phyloP scores from a whole-genome alignment of 345 rosid species.

The Melastoma malabathricum region DNA sequence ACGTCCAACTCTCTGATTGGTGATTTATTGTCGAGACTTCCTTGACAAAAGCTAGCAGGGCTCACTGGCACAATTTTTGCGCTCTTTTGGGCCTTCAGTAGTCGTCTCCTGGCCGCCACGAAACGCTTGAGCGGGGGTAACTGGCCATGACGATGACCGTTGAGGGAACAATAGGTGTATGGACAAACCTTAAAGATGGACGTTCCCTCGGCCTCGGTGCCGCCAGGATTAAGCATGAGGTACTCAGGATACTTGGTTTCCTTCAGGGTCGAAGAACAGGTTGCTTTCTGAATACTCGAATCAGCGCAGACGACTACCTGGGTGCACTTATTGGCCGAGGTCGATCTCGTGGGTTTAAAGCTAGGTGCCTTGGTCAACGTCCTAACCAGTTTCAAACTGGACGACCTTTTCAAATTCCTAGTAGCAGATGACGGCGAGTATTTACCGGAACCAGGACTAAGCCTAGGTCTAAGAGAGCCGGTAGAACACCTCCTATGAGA shows the following conservation, averaged over 20 bases:
- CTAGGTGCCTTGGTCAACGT: slow-evolving; percentile 52
- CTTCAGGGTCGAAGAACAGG: slow-evolving; percentile 86
- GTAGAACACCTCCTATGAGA: slow-evolving; percentile 14
- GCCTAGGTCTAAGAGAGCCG: slow-evolving; percentile 13
- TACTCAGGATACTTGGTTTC: slow-evolving; percentile 65
- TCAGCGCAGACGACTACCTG: slow-evolving; percentile 34
- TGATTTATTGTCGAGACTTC: slow-evolving; percentile 3
- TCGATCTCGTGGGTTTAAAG: slow-evolving; percentile 42
- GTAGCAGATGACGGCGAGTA: slow-evolving; percentile 6
- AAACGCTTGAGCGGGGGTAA: slow-evolving; percentile 65
- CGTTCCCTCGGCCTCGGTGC: slow-evolving; percentile 55
- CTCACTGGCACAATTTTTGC: slow-evolving; percentile 23
- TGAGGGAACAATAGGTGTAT: slow-evolving; percentile 76
- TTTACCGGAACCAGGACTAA: slow-evolving; percentile 16
- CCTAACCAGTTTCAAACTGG: slow-evolving; percentile 41
- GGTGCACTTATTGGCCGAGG: slow-evolving; percentile 25
- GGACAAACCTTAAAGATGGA: slow-evolving; percentile 72
- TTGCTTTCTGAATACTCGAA: slow-evolving; percentile 39
- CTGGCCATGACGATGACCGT: slow-evolving; percentile 66
- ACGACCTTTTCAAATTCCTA: slow-evolving; percentile 23
- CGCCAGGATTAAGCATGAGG: slow-evolving; percentile 59
- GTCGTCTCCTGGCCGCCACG: slow-evolving; percentile 46
- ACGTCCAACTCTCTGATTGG: slow-evolving; percentile 5
- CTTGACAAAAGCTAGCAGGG: slow-evolving; percentile 6
- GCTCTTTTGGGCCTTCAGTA: slow-evolving; percentile 48